Evolutionary conservation across 148 eudicot species (phyloP).

Genomic region (Nyssa sinensis): DNA sequence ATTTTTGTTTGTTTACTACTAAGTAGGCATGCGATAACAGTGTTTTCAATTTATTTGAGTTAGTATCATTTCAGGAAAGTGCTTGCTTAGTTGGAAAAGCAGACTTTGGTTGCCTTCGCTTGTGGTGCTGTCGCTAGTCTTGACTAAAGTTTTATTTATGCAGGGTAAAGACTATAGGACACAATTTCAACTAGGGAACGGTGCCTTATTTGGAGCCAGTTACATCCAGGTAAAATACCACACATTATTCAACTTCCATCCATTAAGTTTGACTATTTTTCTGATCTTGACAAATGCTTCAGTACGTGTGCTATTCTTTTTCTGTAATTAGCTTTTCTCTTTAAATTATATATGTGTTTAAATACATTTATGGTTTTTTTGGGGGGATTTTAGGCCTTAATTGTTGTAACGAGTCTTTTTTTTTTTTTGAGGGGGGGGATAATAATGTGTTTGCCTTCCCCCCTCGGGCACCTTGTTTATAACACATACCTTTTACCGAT

Average conservation of each 20-base stretch:
- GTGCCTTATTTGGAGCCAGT: constrained; percentile 75
- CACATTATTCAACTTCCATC: background rate
- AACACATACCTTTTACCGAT: too few relatives aligned
- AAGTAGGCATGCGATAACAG: background rate
- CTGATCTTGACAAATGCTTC: too few relatives aligned
- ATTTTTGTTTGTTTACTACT: background rate
- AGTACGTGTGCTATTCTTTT: too few relatives aligned
- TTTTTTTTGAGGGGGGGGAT: too few relatives aligned
- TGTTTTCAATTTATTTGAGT: background rate
- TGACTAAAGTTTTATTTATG: constrained; percentile 1
- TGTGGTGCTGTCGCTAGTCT: constrained; percentile 6
- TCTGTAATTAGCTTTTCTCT: too few relatives aligned
- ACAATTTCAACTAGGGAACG: constrained; percentile 84
- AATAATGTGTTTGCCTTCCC: background rate
- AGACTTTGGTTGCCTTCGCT: background rate
- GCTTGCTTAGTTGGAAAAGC: background rate
- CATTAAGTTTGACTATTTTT: too few relatives aligned
- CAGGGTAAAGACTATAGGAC: constrained; percentile 88
- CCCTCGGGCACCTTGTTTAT: too few relatives aligned
- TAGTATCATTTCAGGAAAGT: background rate
- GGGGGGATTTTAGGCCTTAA: too few relatives aligned
- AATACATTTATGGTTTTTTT: too few relatives aligned
- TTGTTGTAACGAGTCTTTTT: too few relatives aligned
- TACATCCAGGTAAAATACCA: constrained; percentile 76
- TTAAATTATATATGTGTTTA: too few relatives aligned